These are phyloP conservation scores for Dorcoceras hygrometricum DNA, from an alignment of 257 asterid genomes.

Conservation along the genomic window DNA sequence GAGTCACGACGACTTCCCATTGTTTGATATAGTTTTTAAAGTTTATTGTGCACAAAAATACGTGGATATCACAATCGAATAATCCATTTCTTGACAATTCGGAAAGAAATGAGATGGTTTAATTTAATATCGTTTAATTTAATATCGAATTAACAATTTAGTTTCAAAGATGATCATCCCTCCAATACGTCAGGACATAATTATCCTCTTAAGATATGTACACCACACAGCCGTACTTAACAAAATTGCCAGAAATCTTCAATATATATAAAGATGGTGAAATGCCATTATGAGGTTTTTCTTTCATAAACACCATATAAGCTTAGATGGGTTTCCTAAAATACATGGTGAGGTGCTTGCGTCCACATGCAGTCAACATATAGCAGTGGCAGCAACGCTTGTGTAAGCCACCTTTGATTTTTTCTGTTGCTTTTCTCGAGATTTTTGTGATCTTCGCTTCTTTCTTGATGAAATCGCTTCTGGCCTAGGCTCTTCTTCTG, in stretches of 20 bases:
- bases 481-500: constrained; percentile 22
- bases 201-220: no score
- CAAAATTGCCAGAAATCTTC: not conserved
- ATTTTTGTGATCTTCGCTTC: constrained; percentile 57
- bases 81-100: no score
- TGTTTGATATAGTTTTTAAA: not conserved
- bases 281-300: not conserved
- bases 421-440: constrained; percentile 47
- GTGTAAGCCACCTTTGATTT: constrained; percentile 47
- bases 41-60: not conserved
- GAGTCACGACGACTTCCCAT: not conserved
- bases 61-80: not conserved
- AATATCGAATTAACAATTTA: no score
- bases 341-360: not conserved
- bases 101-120: not conserved
- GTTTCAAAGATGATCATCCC: not conserved
- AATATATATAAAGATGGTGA: not conserved
- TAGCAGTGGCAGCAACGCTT: constrained; percentile 27
- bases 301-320: not conserved
- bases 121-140: no score
- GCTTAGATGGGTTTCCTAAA: not conserved
- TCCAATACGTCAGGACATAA: no score
- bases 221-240: not conserved
- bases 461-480: constrained; percentile 32
- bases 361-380: not conserved